phyloP scores from a whole-genome alignment of 2,329 filamentous ascomycete species.

The Colletotrichum viniferum region DNA sequence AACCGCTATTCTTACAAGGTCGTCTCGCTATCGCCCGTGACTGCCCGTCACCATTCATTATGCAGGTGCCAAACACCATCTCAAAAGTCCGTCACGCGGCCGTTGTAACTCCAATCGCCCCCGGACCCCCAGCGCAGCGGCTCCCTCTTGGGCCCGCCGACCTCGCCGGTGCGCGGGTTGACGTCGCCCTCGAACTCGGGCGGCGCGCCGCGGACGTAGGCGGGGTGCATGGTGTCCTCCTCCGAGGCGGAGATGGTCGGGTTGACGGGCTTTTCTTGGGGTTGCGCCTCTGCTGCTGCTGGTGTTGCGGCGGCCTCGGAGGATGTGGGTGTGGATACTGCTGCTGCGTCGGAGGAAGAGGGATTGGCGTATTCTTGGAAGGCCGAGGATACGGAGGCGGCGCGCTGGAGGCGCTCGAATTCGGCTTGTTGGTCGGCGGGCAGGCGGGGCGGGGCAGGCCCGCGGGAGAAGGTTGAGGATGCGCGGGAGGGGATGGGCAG shows the following conservation, averaged over 20 bases:
- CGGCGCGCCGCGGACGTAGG: slow-evolving; percentile 75
- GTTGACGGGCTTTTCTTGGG: background rate
- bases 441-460: slow-evolving; percentile 82
- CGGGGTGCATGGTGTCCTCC: slow-evolving; percentile 61
- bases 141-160: slow-evolving; percentile 97
- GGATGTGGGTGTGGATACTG: background rate
- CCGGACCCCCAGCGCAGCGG: slow-evolving; percentile 82
- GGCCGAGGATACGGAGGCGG: slow-evolving; percentile 50
- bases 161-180: slow-evolving; percentile 93
- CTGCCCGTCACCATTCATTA: background rate
- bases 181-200: slow-evolving; percentile 93
- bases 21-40: background rate
- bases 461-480: slow-evolving; percentile 49
- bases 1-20: background rate
- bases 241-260: slow-evolving; percentile 31
- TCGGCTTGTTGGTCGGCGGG: slow-evolving; percentile 88
- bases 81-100: slow-evolving; percentile 88
- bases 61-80: too few relatives aligned
- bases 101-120: slow-evolving; percentile 92
- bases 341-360: too few relatives aligned
- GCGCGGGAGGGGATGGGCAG: slow-evolving; percentile 4
- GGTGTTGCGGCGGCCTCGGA: slow-evolving; percentile 26
- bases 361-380: slow-evolving; percentile 34
- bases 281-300: slow-evolving; percentile 7
- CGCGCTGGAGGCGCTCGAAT: slow-evolving; percentile 83